Base-by-base conservation (phyloP, 192 early-diverging fungal genomes). In the Backusella mclennaniae region DNA sequence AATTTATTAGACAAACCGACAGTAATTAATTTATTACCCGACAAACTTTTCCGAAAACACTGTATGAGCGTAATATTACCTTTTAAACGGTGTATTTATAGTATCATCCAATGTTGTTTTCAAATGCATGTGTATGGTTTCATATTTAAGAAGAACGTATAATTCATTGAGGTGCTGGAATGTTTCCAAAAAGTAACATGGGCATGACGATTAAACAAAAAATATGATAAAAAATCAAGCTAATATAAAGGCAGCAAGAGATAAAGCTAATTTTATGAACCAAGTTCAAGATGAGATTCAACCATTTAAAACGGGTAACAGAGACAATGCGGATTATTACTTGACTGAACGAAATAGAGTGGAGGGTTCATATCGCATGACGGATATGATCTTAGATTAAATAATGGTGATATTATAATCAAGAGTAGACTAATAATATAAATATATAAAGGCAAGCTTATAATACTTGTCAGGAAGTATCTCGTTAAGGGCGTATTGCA, bases 321-420 rank as follows among this genome's bases (percentile, higher is more conserved):
- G 77, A 33, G 85, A 80, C 49, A 76, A 75, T 39, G 76, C 88
- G 6, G 93, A 95, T 67, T 89, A 92, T 69, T 83, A 94, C 71
- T 77, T 95, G 59, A 89, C 84, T n/a, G 94, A 95, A 66, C 85
- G 94, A 67, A 80, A 83, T 53, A 74, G 87, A 71, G 93, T 95
- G 67, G 93, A 95, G 35, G 82, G 80, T 23, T 88, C 92, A 11
- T 91, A 94, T 85, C 84, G 82, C 17, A 87, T 94, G 84, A 91
- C 92, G 7, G 93, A 95, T 77, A 91, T 86, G 79, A 87, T 95
- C 26, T 84, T 95, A 35, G 91, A 95, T 90, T 93, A 92, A 77
- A 85, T 79, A 23, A 12, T 33, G 23, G 44, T 23, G 19, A 53
- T 38, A 14, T 26, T 23, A 11, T 23, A 9, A 69, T n/a, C 49